A percentile compares a stretch with the other conserved stretches of the same genome.
These are phyloP conservation scores for Grammothele lineata DNA, from an alignment of 768 basidiomycete species.

Conservation along the genomic window DNA sequence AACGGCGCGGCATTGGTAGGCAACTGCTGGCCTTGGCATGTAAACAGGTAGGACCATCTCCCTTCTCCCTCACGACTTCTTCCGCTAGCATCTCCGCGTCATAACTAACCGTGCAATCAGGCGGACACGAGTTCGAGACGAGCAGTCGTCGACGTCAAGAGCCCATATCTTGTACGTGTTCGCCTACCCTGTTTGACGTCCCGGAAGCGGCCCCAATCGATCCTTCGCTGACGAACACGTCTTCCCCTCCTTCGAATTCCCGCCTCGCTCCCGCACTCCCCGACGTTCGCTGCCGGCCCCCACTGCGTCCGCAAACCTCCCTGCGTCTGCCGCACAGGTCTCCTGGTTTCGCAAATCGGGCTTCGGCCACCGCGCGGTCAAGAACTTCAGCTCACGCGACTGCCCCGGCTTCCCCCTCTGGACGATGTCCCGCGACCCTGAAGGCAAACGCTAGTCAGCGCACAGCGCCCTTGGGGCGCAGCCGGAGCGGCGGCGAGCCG, in stretches of 20 bases:
- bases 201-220: too few relatives aligned
- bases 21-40: slow-evolving; percentile 7
- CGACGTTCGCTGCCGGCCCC: too few relatives aligned
- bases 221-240: too few relatives aligned
- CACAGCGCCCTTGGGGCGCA: too few relatives aligned
- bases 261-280: too few relatives aligned
- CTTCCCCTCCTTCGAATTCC: too few relatives aligned
- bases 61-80: not conserved
- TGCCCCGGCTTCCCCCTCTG: slow-evolving; percentile 20
- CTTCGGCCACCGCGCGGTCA: slow-evolving; percentile 15
- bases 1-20: slow-evolving; percentile 14
- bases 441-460: not conserved
- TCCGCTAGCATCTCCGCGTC: not conserved
- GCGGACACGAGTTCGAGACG: slow-evolving; percentile 5
- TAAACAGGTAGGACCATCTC: slow-evolving; percentile 8
- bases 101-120: too few relatives aligned
- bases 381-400: slow-evolving; percentile 16
- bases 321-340: slow-evolving; percentile 10
- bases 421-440: slow-evolving; percentile 15
- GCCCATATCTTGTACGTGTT: slow-evolving; percentile 7
- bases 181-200: too few relatives aligned
- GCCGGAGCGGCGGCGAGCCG: too few relatives aligned
- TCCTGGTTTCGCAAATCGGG: slow-evolving; percentile 15
- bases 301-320: too few relatives aligned
- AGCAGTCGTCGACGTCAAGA: slow-evolving; percentile 14